phyloP scores from a whole-genome alignment of 2,329 filamentous ascomycete species.

The Aureobasidium subglaciale region DNA sequence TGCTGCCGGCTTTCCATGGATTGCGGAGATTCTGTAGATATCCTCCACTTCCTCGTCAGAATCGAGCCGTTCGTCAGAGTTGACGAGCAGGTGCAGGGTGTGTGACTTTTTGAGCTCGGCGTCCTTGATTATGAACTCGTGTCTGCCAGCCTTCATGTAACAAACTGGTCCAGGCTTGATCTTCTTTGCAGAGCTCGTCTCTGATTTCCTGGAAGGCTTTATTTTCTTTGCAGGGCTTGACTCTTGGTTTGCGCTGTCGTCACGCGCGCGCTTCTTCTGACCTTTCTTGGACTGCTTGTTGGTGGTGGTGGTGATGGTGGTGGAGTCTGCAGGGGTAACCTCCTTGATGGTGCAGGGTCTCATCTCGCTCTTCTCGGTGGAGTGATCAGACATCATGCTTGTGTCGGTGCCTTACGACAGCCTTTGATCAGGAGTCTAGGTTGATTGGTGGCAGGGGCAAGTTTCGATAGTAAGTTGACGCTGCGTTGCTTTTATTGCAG shows the following conservation, averaged over 20 bases:
- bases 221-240: too few species aligned
- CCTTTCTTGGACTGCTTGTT: too few species aligned
- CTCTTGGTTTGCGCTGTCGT: neutral
- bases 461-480: too few species aligned
- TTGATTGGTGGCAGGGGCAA: too few species aligned
- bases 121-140: neutral
- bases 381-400: neutral
- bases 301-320: too few species aligned
- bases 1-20: neutral
- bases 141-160: neutral
- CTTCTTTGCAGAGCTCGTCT: neutral
- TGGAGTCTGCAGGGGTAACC: too few species aligned
- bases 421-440: neutral
- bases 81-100: neutral
- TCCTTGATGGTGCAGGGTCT: too few species aligned
- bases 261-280: neutral
- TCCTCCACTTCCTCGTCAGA: neutral
- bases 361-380: neutral
- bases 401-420: neutral
- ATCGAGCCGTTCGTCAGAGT: neutral
- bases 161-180: neutral
- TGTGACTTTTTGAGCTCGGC: neutral
- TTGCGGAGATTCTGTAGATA: neutral
- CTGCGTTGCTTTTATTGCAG: too few species aligned
- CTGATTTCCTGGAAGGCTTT: too few species aligned